phyloP scores from a whole-genome alignment of 163 green algal species.

The Coccomyxa subellipsoidea region DNA sequence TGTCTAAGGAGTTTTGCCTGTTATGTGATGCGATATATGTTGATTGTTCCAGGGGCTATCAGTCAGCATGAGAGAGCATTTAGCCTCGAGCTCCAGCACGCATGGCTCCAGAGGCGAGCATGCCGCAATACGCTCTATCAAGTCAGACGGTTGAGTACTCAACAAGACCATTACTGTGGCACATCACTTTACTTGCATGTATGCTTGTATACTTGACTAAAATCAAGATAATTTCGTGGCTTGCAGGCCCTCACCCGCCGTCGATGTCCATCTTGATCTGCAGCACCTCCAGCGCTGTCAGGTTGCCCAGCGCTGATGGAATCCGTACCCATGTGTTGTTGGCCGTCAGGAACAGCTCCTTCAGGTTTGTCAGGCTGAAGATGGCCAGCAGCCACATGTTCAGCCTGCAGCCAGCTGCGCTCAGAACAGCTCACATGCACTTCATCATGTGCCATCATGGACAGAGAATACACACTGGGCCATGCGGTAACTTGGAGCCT shows the following conservation, averaged over 20 bases:
- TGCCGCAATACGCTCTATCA: no score
- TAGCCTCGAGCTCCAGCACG: background rate
- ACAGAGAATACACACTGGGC: no score
- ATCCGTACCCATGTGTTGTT: background rate
- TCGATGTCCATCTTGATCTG: background rate
- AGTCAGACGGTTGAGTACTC: no score
- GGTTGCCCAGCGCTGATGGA: background rate
- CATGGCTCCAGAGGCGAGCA: no score
- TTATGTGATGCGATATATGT: background rate
- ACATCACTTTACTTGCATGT: background rate
- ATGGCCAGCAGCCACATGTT: background rate
- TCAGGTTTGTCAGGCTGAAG: background rate
- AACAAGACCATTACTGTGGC: no score
- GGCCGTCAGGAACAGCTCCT: background rate
- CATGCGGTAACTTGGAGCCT: no score
- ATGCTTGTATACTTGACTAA: no score
- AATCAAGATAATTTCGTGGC: no score
- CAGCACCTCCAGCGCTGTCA: conserved; percentile 1
- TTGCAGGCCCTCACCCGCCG: background rate
- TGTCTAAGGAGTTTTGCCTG: background rate
- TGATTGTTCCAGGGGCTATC: background rate
- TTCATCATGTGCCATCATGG: no score
- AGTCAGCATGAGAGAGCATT: background rate
- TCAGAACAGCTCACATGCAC: no score
- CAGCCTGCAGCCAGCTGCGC: background rate